Base-by-base conservation (phyloP, 768 basidiomycete genomes). In the Hygrophorus russula region DNA sequence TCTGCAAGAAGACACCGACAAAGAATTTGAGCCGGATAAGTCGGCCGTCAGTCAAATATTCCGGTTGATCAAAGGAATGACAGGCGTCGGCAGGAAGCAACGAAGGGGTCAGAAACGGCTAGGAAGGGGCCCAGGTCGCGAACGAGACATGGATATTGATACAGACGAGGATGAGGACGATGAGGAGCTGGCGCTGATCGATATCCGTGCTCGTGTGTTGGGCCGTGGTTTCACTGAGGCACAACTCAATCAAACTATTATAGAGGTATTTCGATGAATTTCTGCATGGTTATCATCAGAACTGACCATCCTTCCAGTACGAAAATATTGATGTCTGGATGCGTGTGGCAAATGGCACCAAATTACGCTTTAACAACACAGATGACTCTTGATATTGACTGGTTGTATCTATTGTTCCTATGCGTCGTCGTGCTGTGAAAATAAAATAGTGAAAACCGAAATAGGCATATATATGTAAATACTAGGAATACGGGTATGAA, bases 161-260 rank as follows among this genome's bases (percentile, higher is more conserved):
- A 78, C 78, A 19, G 78, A 79, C 33, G 76, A 76, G 9, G 79
- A 82, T 35, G 74, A 75, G 5, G 78, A 80, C n/a, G 73, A 73
- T 33, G 70, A 72, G 14, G 84, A 88, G 53, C 61, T 96, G 47
- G 76, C 79, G 6, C 79, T 99, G 71, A 74, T 88, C 33, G 91
- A 98, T 50, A 77, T 98, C 45, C 77, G 93, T 27, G 79, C 82
- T 37, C 77, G 92, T 31, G 82, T 97, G 9, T 63, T 93, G 45
- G 80, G 78, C 36, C 80, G 78, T 51, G 93, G 93, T 13, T 96
- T 83, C 63, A 97, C 90, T 11, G 94, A 99, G 58, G 78, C 73
- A 1, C 85, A 91, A 61, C 71, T 99, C 11, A 87, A 83, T 69
- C 81, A 88, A 48, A 87, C 89, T 0, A 82, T 97, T 40, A 53